Base-by-base conservation (phyloP, 768 basidiomycete species). In the Kwoniella dejecticola region DNA sequence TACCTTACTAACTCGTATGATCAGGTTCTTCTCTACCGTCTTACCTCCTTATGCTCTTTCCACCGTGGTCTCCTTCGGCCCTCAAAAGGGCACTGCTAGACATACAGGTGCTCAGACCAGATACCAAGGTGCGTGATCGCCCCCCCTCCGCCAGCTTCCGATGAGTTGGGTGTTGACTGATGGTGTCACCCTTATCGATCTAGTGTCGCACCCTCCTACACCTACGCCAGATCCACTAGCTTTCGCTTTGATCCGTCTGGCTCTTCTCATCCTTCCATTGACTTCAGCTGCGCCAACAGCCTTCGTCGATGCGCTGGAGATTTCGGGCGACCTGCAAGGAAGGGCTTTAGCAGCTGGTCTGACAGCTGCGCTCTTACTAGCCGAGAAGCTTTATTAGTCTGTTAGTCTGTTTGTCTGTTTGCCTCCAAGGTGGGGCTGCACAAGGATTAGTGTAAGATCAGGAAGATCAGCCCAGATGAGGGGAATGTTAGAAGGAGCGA, bases 21-120 rank as follows among this genome's bases (percentile, higher is more conserved):
- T n/a, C 47, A 77, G 76, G 76, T 36, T 72, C 29, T 64, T 64
- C 49, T 62, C 69, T 19, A 78, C 77, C n/a, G 70, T 78, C 24
- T 19, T 76, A 2, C 77, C 77, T 12, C 71, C 77, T 23, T 63
- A 70, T 38, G 64, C 72, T 1, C 31, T 68, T 6, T 72, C 72
- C 13, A 71, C 67, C 52, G 26, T 78, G 4, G 65, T 78, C 30
- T 58, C 62, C 10, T 73, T 76, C 46, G 60, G 58, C 21, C 71
- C 69, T 15, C 69, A 71, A 27, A 62, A 63, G n/a, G 64, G 69
- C 15, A 30, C 47, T 3, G 40, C 31, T 24, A 47, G 57, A 15
- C 63, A 62, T 23, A 40, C 44, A 3, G 66, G 66, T 30, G 61
- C 59, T 41, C 61, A 50, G 11, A 72, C 71, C 7, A 57, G 71